phyloP scores from a whole-genome alignment of 768 basidiomycete species.

The Lactifluus echinatus region DNA sequence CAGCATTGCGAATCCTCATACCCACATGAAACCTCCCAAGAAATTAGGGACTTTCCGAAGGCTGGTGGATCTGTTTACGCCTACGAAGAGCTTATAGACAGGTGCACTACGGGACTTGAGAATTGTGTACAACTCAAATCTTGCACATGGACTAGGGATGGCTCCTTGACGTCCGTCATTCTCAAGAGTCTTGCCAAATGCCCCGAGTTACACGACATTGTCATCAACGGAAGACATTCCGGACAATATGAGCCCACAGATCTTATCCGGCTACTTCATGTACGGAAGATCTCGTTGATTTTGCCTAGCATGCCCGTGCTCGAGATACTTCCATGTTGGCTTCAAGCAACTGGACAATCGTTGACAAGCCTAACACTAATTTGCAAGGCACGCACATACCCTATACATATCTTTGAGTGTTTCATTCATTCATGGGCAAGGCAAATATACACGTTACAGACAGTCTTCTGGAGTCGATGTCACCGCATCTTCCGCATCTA shows the following conservation, averaged over 20 bases:
- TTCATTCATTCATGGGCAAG: conserved; percentile 28
- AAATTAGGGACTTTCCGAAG: conserved; percentile 69
- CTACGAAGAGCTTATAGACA: conserved; percentile 28
- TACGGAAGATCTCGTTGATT: conserved; percentile 56
- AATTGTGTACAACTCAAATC: conserved; percentile 55
- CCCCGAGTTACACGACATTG: conserved; percentile 42
- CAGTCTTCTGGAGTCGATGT: conserved; percentile 39
- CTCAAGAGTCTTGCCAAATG: conserved; percentile 43
- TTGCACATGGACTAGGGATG: conserved; percentile 77
- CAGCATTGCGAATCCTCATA: not conserved
- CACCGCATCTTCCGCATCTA: conserved; percentile 41
- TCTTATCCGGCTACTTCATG: conserved; percentile 41
- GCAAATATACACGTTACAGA: conserved; percentile 53
- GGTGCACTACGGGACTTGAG: conserved; percentile 41
- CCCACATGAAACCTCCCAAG: conserved; percentile 29
- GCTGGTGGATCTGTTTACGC: conserved; percentile 27
- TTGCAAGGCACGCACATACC: conserved; percentile 47
- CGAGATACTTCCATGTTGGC: conserved; percentile 43
- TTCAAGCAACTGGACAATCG: conserved; percentile 33
- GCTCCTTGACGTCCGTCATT: conserved; percentile 54
- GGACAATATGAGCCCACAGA: conserved; percentile 44
- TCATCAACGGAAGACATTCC: conserved; percentile 61
- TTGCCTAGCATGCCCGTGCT: conserved; percentile 61
- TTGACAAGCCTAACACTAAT: conserved; percentile 55
- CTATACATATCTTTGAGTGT: not conserved